Evolutionary conservation across 805 yeast species (phyloP), one percentile per base, ranked within the genome.

Genomic region (Millerago galiae): DNA sequence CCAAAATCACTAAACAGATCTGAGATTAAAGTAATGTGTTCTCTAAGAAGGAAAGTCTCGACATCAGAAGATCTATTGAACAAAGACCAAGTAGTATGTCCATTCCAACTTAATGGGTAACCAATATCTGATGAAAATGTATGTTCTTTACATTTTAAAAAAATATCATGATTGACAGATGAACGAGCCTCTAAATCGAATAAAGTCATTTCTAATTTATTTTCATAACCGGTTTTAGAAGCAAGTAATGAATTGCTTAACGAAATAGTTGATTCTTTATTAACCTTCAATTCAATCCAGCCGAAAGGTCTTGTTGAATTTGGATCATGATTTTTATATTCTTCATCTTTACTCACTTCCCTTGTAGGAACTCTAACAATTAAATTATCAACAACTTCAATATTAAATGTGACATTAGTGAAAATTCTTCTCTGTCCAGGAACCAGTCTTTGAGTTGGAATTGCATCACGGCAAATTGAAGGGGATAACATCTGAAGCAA

Each of bases 151-250:
- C 95, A 83, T 11, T 71, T 68, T 49, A 85, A 74, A 15, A 89
- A 60, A 10, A 88, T 66, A 51, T 87, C 95, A 59, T 93, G 99
- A 51, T 91, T 93, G 2, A 93, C 90, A 44, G 95, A 84, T 0
- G 97, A 70, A 35, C 90, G 65, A 3, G 88, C 59, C 51, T 84
- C 95, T 1, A 84, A 78, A 14, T 68, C 64, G 0, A 60, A 58
- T 26, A 91, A 60, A 15, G 66, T 65, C 1, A 77, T 58, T 2
- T 62, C 58, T 2, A 83, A 48, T 2, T 52, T 59, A 50, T 79
- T 81, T 15, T 67, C 66, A 69, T 74, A 82, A 0, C 96, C 83
- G 2, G 65, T 54, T 3, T 61, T 62, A 0, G 74, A 64, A 1
- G 93, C 77, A 8, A 77, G 62, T 47, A 77, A 69, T 0, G 83